These are phyloP conservation scores for Anisodus acutangulus DNA, from an alignment of 257 asterid species.

Conservation along the genomic window DNA sequence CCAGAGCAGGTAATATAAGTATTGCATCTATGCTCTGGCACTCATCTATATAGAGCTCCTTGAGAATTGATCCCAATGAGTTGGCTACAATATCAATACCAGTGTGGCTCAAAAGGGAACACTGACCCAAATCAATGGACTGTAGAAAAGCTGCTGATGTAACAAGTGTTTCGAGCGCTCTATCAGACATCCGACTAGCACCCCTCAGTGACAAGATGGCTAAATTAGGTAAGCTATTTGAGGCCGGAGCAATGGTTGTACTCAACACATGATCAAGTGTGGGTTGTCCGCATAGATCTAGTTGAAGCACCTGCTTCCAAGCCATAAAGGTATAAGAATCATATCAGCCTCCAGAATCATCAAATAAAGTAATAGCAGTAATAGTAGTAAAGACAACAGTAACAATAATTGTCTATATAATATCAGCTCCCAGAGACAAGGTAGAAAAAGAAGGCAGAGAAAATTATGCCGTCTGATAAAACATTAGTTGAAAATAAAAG, in stretches of 20 bases:
- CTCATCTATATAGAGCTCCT: constrained; percentile 71
- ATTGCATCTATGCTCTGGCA: constrained; percentile 64
- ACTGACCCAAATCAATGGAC: constrained; percentile 75
- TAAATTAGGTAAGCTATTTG: constrained; percentile 54
- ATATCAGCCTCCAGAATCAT: constrained; percentile 20
- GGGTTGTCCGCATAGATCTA: constrained; percentile 81
- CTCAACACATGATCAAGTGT: constrained; percentile 55
- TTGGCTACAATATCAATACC: constrained; percentile 57
- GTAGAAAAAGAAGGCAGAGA: constrained; percentile 12
- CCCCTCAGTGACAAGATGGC: constrained; percentile 77
- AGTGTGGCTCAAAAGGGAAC: constrained; percentile 66
- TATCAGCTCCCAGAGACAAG: constrained; percentile 17
- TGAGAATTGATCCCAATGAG: constrained; percentile 63
- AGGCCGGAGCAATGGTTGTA: constrained; percentile 41
- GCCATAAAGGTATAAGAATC: constrained; percentile 23
- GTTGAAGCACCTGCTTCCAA: constrained; percentile 79
- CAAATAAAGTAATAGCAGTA: constrained; percentile 10
- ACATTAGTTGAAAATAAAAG: constrained; percentile 10
- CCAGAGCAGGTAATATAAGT: constrained; percentile 55
- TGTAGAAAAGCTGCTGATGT: constrained; percentile 60
- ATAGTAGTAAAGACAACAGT: neutral
- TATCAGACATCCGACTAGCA: constrained; percentile 75
- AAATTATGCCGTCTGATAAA: constrained; percentile 9
- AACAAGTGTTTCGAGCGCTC: constrained; percentile 58
- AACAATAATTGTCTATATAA: neutral